phyloP scores from a whole-genome alignment of 768 basidiomycete species.

The Kwoniella dejecticola region DNA sequence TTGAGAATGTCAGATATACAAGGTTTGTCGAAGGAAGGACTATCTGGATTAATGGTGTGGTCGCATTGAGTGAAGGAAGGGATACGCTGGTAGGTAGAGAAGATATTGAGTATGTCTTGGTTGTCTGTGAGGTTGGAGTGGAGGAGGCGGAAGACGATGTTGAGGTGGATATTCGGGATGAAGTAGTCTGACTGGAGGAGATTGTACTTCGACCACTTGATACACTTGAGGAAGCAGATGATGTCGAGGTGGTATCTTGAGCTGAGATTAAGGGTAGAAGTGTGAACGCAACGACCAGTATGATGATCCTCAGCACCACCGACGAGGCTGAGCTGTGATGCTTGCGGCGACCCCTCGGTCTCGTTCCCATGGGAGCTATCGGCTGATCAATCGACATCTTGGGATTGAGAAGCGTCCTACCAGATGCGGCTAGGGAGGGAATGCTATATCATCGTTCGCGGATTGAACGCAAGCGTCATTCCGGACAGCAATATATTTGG shows the following conservation, averaged over 20 bases:
- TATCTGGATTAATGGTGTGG: constrained; percentile 25
- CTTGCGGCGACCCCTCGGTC: constrained; percentile 6
- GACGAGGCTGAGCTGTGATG: neutral
- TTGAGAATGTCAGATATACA: constrained; percentile 47
- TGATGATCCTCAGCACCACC: neutral
- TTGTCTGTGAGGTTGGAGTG: constrained; percentile 30
- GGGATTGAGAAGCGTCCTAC: too few relatives aligned
- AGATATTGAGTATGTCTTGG: too few relatives aligned
- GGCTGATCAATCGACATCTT: constrained; percentile 4
- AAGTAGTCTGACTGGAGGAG: constrained; percentile 9
- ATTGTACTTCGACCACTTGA: neutral
- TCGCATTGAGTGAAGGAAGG: too few relatives aligned
- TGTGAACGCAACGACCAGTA: neutral
- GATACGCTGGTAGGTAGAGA: too few relatives aligned
- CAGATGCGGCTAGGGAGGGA: neutral
- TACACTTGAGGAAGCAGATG: constrained; percentile 1
- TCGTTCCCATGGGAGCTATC: neutral
- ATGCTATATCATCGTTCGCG: constrained; percentile 10
- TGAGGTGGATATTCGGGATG: neutral
- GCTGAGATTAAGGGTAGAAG: neutral
- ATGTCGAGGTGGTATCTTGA: constrained; percentile 10
- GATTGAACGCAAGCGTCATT: neutral
- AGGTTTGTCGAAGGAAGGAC: constrained; percentile 23
- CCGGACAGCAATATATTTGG: too few relatives aligned
- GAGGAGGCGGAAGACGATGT: constrained; percentile 23